Percentiles rank a stretch among this genome's conserved stretches.
phyloP scores from a whole-genome alignment of 345 rosid genomes.

The Lagerstroemia speciosa region DNA sequence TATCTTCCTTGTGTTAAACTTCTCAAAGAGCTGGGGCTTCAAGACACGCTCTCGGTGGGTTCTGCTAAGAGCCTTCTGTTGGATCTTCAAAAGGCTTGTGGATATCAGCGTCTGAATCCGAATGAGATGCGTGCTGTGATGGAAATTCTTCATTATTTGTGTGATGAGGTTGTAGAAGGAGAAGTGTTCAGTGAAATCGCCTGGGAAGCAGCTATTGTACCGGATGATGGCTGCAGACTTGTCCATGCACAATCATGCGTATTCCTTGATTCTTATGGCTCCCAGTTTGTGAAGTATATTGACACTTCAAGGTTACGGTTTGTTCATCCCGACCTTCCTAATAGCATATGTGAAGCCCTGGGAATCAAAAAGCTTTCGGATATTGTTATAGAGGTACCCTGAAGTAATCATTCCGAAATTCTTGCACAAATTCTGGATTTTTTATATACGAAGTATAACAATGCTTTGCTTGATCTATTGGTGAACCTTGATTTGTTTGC shows the following conservation, averaged over 20 bases:
- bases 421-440: background rate
- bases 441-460: background rate
- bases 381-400: slow-evolving; percentile 68
- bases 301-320: slow-evolving; percentile 71
- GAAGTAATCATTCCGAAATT: background rate
- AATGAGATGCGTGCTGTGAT: slow-evolving; percentile 91
- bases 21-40: slow-evolving; percentile 84
- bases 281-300: slow-evolving; percentile 56
- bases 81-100: slow-evolving; percentile 67
- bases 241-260: slow-evolving; percentile 71
- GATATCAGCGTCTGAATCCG: slow-evolving; percentile 84
- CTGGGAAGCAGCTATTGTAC: slow-evolving; percentile 55
- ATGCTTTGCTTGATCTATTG: background rate
- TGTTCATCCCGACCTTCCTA: slow-evolving; percentile 70
- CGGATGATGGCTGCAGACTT: slow-evolving; percentile 92
- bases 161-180: slow-evolving; percentile 33
- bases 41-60: slow-evolving; percentile 57
- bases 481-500: slow-evolving; percentile 13
- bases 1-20: slow-evolving; percentile 72
- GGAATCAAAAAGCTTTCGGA: slow-evolving; percentile 85
- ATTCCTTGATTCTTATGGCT: slow-evolving; percentile 72
- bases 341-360: slow-evolving; percentile 52
- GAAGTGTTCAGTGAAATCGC: slow-evolving; percentile 18
- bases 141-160: slow-evolving; percentile 68
- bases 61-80: slow-evolving; percentile 67